These are phyloP conservation scores for Neurospora discreta DNA, from an alignment of 495 filamentous ascomycete genomes.

Conservation along the genomic window DNA sequence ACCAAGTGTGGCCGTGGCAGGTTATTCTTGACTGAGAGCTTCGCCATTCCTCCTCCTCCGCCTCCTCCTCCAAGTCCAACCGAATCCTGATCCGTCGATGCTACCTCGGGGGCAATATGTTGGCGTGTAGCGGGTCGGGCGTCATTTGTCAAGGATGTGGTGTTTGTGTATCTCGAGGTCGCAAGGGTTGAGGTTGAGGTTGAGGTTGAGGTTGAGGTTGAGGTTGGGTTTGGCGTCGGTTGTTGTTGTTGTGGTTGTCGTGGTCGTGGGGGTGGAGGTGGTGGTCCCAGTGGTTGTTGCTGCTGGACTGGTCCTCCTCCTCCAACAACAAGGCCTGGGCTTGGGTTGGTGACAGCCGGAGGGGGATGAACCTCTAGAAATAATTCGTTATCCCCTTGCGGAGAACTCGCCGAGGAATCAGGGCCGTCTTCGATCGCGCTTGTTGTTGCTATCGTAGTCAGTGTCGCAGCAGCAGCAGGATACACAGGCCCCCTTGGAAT, in stretches of 20 bases:
- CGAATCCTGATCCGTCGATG: neutral
- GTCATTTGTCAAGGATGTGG: neutral
- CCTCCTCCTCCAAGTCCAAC: neutral
- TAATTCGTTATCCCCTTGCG: neutral
- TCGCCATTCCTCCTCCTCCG: neutral
- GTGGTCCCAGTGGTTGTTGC: neutral
- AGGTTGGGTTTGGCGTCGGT: neutral
- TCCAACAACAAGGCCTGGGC: too few relatives aligned
- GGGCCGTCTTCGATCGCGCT: neutral
- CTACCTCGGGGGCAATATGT: slow-evolving; percentile 2
- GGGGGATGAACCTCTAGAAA: neutral
- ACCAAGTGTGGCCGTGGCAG: neutral
- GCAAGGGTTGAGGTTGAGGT: neutral
- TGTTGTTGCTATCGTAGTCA: neutral
- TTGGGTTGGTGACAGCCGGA: neutral
- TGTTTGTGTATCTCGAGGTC: neutral
- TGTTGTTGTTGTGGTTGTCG: too few relatives aligned
- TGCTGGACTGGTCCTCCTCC: neutral
- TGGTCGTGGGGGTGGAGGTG: neutral
- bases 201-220: neutral
- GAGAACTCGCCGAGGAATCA: too few relatives aligned
- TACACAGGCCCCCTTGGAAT: neutral
- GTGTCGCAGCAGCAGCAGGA: neutral
- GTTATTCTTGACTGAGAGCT: neutral
- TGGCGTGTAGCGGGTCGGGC: neutral